A percentile compares a stretch with the other conserved stretches of the same genome.
phyloP scores from a whole-genome alignment of 257 asterid species.

The Echites panduratus region DNA sequence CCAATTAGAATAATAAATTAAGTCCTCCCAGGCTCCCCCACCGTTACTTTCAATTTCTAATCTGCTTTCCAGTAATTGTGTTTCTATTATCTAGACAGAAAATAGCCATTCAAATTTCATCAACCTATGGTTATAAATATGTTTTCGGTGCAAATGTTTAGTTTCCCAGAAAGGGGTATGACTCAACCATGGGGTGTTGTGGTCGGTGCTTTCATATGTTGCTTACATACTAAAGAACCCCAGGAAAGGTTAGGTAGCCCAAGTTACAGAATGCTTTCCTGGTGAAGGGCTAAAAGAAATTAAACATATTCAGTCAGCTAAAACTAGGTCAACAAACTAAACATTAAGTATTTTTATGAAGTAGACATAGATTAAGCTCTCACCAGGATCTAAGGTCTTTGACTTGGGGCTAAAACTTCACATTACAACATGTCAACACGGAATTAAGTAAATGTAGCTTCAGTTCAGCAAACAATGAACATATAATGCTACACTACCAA shows the following conservation, averaged over 20 bases:
- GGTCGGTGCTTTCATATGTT: not conserved
- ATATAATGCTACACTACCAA: not conserved
- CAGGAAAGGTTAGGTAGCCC: not conserved
- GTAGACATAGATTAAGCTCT: not conserved
- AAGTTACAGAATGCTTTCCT: not conserved
- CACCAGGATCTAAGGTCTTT: not conserved
- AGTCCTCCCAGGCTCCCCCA: not conserved
- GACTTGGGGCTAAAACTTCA: not conserved
- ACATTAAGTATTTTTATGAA: not conserved
- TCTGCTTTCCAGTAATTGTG: not conserved
- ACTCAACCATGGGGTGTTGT: too few relatives aligned
- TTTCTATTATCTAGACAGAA: not conserved
- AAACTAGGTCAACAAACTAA: constrained; percentile 5
- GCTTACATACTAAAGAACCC: not conserved
- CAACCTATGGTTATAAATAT: not conserved
- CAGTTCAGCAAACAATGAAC: not conserved
- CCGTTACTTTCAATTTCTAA: not conserved
- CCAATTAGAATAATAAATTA: not conserved
- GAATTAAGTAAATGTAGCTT: not conserved
- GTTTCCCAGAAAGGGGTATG: too few relatives aligned
- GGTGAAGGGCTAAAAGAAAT: not conserved
- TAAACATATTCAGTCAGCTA: not conserved
- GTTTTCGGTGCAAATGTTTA: not conserved
- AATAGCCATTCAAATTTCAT: not conserved
- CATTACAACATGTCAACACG: not conserved